Evolutionary conservation across 2,329 filamentous ascomycete genomes (phyloP).

Genomic region (Fusarium tjaetaba): DNA sequence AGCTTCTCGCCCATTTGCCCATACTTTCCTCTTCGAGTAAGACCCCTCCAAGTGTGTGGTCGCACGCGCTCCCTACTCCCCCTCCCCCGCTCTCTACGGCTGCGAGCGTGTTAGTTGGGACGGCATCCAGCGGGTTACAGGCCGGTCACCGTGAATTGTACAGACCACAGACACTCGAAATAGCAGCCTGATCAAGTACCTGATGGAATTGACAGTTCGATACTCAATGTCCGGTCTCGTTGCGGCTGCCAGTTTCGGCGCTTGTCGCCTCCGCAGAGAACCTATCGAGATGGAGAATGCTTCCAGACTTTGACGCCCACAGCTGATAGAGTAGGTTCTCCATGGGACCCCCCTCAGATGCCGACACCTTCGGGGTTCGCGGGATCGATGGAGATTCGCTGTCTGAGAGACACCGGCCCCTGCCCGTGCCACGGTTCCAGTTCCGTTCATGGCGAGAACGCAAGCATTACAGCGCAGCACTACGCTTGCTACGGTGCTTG

Average conservation of each 20-base stretch:
- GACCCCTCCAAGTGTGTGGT: conserved; percentile 25
- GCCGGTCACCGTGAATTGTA: conserved; percentile 17
- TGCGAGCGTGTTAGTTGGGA: conserved; percentile 4
- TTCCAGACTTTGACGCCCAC: conserved; percentile 18
- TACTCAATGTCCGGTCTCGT: conserved; percentile 12
- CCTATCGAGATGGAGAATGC: conserved; percentile 14
- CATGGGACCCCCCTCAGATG: conserved; percentile 27
- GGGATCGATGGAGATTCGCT: conserved; percentile 43
- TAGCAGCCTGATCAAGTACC: conserved; percentile 3
- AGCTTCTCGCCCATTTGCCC: conserved; percentile 9
- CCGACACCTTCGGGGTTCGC: conserved; percentile 42
- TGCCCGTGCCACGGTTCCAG: conserved; percentile 29
- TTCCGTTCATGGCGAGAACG: conserved; percentile 27
- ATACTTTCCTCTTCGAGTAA: conserved; percentile 41
- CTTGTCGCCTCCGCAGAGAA: neutral
- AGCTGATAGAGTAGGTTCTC: neutral
- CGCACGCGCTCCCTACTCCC: conserved; percentile 15
- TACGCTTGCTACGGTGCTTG: neutral
- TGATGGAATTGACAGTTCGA: neutral
- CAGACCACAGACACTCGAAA: neutral
- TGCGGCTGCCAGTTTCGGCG: conserved; percentile 4
- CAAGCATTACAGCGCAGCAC: conserved; percentile 15
- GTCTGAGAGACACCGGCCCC: conserved; percentile 18
- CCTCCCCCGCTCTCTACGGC: conserved; percentile 26
- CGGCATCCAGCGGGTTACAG: conserved; percentile 30